phyloP scores from a whole-genome alignment of 176 grass and related monocot genomes.

The Alloteropsis semialata region DNA sequence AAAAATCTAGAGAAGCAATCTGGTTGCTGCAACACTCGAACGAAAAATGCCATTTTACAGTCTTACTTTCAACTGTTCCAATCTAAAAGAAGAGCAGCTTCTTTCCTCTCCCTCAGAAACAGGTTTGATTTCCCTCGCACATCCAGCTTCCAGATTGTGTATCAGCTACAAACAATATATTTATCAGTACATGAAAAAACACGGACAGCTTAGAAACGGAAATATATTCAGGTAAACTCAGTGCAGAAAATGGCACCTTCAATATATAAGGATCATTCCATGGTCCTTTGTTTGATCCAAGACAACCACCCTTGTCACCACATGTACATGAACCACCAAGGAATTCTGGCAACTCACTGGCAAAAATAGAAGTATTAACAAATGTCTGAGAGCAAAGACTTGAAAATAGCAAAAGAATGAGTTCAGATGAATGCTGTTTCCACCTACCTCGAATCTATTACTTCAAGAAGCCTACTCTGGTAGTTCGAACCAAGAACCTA shows the following conservation, averaged over 20 bases:
- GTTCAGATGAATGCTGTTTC: background rate
- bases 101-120: constrained; percentile 56
- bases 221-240: background rate
- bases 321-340: constrained; percentile 92
- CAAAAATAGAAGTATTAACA: constrained; percentile 35
- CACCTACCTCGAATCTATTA: constrained; percentile 76
- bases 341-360: constrained; percentile 94
- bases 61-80: constrained; percentile 59
- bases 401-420: constrained; percentile 1
- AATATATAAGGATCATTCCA: constrained; percentile 91
- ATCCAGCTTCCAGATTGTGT: constrained; percentile 60
- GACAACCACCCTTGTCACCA: constrained; percentile 73
- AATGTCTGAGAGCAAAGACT: background rate
- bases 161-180: constrained; percentile 50
- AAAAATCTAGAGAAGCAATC: constrained; percentile 13
- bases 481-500: constrained; percentile 92
- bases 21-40: background rate
- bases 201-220: background rate
- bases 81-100: constrained; percentile 25
- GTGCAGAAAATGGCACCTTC: constrained; percentile 44
- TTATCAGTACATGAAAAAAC: background rate
- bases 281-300: constrained; percentile 88
- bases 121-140: constrained; percentile 47
- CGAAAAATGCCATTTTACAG: constrained; percentile 1
- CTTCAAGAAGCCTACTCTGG: constrained; percentile 86